Evolutionary conservation across 306 rosid genomes (phyloP), one percentile per base, ranked within the genome.

Genomic region (Trifolium fragiferum): DNA sequence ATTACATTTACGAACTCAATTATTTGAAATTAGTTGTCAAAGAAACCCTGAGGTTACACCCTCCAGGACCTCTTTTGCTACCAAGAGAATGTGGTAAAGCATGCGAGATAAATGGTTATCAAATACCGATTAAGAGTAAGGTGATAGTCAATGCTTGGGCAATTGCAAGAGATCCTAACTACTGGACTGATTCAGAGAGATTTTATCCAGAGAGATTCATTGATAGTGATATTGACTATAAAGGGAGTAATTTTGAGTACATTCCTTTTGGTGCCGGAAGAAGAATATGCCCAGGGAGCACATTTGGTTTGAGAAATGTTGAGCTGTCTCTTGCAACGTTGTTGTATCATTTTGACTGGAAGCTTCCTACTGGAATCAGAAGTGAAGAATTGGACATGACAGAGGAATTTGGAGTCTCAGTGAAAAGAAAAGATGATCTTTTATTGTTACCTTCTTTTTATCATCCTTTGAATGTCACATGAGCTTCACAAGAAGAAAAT

Each of bases 181-280:
- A 71, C 9, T 82, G 85, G 79, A 59, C 8, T 4, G 76, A 77
- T 18, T 51, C 82, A 23, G 70, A 57, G 14, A 66, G 49, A 49
- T 79, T 79, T 66, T 77, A 70, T 35, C 83, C 83, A 0, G 83
- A 79, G 25, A 73, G 83, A 19, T 73, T 79, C 65, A n/a, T 54
- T 7, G 68, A 53, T 19, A 54, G 40, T 25, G 6, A 30, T 14
- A 10, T 72, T 65, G 82, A 78, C 12, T 73, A 57, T 35, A 79
- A 58, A 46, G 83, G 70, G 8, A 66, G 0, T 66, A 35, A 57
- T 35, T 79, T 79, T 46, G 70, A 79, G 75, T 79, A 4, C 70
- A 66, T 73, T 38, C 83, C 83, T 0, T 82, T 83, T 65, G 87
- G 87, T 14, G 75, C 82, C 6, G 82, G 84, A 59, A 80, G 76